These are phyloP conservation scores for Austroboletus niveus DNA, from an alignment of 1,284 basidiomycete genomes.

Conservation along the genomic window DNA sequence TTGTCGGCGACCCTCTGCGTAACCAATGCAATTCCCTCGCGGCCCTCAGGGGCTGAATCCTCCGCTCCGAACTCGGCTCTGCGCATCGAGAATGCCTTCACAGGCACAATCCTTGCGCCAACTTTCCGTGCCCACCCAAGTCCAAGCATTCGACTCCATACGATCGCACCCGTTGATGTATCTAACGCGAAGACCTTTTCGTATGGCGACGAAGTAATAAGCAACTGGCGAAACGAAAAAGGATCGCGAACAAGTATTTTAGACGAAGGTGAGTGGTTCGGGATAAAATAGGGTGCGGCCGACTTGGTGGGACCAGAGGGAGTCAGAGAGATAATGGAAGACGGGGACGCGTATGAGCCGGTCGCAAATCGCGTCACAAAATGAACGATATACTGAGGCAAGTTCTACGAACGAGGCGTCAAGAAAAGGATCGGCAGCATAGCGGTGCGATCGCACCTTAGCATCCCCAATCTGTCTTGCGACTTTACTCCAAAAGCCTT, in stretches of 20 bases:
- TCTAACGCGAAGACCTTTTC: slow-evolving; percentile 87
- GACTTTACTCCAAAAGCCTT: slow-evolving; percentile 58
- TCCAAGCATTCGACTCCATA: slow-evolving; percentile 76
- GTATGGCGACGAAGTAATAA: slow-evolving; percentile 68
- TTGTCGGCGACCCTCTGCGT: slow-evolving; percentile 60
- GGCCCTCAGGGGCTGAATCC: slow-evolving; percentile 1
- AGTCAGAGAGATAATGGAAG: slow-evolving; percentile 35
- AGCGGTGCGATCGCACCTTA: slow-evolving; percentile 42
- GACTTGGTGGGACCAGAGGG: slow-evolving; percentile 7
- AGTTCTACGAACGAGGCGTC: slow-evolving; percentile 45
- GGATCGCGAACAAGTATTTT: slow-evolving; percentile 61
- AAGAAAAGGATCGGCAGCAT: not conserved
- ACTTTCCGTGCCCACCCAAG: slow-evolving; percentile 60
- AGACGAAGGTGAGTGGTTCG: slow-evolving; percentile 26
- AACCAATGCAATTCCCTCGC: slow-evolving; percentile 55
- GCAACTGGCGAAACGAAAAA: slow-evolving; percentile 87
- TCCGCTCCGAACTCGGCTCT: slow-evolving; percentile 7
- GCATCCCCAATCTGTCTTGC: slow-evolving; percentile 62
- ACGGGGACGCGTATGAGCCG: slow-evolving; percentile 53
- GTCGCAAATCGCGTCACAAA: slow-evolving; percentile 75
- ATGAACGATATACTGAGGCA: slow-evolving; percentile 67
- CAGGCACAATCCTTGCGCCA: slow-evolving; percentile 52
- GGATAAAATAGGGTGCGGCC: slow-evolving; percentile 36
- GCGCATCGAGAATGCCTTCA: slow-evolving; percentile 43
- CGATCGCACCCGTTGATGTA: slow-evolving; percentile 67